Conservation (phyloP, 1,284 basidiomycete species). For the Leccinum angustisporum region DNA sequence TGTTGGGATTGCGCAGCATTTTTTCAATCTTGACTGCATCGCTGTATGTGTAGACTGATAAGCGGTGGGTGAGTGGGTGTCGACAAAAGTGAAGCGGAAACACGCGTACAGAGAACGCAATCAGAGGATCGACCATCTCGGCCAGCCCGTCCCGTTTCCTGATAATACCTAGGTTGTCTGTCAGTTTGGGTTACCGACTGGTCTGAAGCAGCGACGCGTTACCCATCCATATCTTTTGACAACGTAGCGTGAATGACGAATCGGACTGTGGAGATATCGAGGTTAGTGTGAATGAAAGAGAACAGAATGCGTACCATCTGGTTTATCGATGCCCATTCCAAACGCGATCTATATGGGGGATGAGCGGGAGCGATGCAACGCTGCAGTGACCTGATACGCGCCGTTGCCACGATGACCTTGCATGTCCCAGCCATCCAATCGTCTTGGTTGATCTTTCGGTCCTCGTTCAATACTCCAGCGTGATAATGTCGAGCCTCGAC, state of each 20-base stretch:
- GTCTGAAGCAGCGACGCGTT: slow-evolving; percentile 12
- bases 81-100: neutral
- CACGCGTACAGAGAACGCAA: slow-evolving; percentile 55
- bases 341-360: slow-evolving; percentile 67
- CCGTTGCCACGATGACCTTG: slow-evolving; percentile 90
- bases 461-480: slow-evolving; percentile 69
- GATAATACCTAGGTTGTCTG: slow-evolving; percentile 57
- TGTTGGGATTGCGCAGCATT: slow-evolving; percentile 53
- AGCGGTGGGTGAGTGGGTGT: neutral
- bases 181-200: slow-evolving; percentile 3
- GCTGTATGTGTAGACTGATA: slow-evolving; percentile 52
- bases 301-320: slow-evolving; percentile 51
- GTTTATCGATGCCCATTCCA: slow-evolving; percentile 98
- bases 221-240: slow-evolving; percentile 71
- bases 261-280: slow-evolving; percentile 48
- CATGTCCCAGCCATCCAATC: slow-evolving; percentile 78
- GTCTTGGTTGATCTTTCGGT: slow-evolving; percentile 65
- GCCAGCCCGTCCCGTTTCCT: slow-evolving; percentile 85
- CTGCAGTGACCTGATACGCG: slow-evolving; percentile 30
- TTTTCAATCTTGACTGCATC: slow-evolving; percentile 49
- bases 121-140: slow-evolving; percentile 68
- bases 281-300: neutral
- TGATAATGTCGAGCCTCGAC: slow-evolving; percentile 85
- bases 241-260: slow-evolving; percentile 77
- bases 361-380: slow-evolving; percentile 14